Evolutionary conservation across 2,329 filamentous ascomycete genomes (phyloP).

Genomic region (Thermothelomyces thermophilus): DNA sequence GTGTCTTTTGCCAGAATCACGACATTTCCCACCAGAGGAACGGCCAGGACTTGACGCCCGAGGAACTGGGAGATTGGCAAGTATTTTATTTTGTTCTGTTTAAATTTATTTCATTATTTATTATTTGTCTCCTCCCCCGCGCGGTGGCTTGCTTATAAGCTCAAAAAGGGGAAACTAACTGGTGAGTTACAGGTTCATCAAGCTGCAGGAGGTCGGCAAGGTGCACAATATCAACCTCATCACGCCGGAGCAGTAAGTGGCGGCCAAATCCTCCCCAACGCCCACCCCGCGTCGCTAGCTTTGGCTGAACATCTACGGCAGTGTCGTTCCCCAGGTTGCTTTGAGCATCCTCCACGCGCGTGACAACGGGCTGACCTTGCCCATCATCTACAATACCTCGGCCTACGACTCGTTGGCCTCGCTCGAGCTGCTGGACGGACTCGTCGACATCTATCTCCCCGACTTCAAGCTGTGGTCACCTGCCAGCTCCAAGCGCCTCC

Average conservation of each 20-base stretch:
- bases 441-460: conserved; percentile 81
- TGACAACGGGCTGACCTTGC: conserved; percentile 61
- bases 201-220: conserved; percentile 69
- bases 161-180: not conserved
- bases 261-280: not conserved
- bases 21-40: conserved; percentile 79
- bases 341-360: conserved; percentile 68
- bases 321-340: conserved; percentile 73
- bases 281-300: too few relatives aligned
- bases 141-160: too few relatives aligned
- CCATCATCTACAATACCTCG: conserved; percentile 80
- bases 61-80: conserved; percentile 55
- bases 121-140: too few relatives aligned
- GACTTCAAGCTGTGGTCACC: conserved; percentile 79
- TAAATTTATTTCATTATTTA: too few relatives aligned
- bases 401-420: conserved; percentile 71
- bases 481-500: conserved; percentile 58
- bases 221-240: conserved; percentile 90
- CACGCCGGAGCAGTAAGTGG: conserved; percentile 64
- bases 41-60: conserved; percentile 70
- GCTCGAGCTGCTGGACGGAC: conserved; percentile 64
- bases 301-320: conserved; percentile 3
- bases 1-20: conserved; percentile 74
- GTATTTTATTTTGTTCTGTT: too few relatives aligned
- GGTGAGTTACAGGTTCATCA: conserved; percentile 60